Evolutionary conservation across 495 filamentous ascomycete genomes (phyloP), one percentile per base, ranked within the genome.

Genomic region (Lepraria neglecta): DNA sequence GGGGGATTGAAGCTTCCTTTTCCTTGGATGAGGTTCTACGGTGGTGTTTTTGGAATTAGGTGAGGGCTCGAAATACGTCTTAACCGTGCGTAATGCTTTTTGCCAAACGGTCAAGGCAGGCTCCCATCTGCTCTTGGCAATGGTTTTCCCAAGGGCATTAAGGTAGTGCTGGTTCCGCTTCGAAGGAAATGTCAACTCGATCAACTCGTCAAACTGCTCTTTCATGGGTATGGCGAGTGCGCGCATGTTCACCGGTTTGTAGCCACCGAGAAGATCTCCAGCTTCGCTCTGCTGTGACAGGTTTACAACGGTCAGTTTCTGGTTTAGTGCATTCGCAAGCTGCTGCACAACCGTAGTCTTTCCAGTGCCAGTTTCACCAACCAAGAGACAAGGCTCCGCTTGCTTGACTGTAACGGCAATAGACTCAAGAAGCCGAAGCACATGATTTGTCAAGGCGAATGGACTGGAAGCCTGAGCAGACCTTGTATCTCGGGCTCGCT

Each of bases 311-410:
- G 87, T 87, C 3, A 99, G 81, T 64, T 91, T 90, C 63, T 87
- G 85, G 0, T 92, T 87, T 33, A 95, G 80, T 17, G 86, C 76
- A 35, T 87, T 83, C 4, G 95, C 91, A 60, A 99, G 77, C 66
- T 96, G 91, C 69, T 99, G 95, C 48, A 99, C 84, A 14, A 92
- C 86, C 1, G 92, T 92, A 3, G 95, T 99, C 74, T 99, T 99
- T 68, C 95, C 95, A 54, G 94, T 96, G 74, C 95, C 95, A 3
- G 95, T 99, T 75, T 99, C 95, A 64, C 95, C 95, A 43, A 99
- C 94, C 55, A 99, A 83, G 31, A 99, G 74, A 10, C 95, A 82
- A 3, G 95, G 94, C 69, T 99, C 95, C 4, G 83, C 81, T 71
- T 91, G 84, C 60, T 87, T 83, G 15, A 97, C 81, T 1, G 91